Percentiles rank a stretch among this genome's conserved stretches.
Conservation (phyloP, 805 yeast genomes). For the Maudiozyma turicensis region DNA sequence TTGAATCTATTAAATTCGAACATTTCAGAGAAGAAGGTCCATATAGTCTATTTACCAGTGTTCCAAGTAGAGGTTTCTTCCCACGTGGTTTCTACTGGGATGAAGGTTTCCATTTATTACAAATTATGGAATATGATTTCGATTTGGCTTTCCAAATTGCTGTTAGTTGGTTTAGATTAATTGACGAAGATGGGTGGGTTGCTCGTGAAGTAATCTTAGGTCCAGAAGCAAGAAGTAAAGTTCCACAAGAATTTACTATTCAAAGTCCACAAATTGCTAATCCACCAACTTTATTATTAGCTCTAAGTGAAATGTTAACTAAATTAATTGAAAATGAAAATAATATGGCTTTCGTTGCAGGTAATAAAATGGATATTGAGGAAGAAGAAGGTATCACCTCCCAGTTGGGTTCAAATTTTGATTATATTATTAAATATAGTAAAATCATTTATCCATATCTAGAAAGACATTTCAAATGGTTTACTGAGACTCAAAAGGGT, state of each 20-base stretch:
- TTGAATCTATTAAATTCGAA: slow-evolving; percentile 40
- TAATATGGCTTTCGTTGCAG: slow-evolving; percentile 1
- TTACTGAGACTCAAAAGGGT: slow-evolving; percentile 72
- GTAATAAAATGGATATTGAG: slow-evolving; percentile 4
- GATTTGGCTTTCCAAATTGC: slow-evolving; percentile 73
- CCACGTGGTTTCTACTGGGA: slow-evolving; percentile 99
- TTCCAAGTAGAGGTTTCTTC: slow-evolving; percentile 88
- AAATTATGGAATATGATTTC: slow-evolving; percentile 71
- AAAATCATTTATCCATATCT: slow-evolving; percentile 64
- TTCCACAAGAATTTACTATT: slow-evolving; percentile 71
- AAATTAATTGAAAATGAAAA: slow-evolving; percentile 28
- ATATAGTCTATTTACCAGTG: slow-evolving; percentile 62
- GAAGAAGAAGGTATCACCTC: slow-evolving; percentile 16
- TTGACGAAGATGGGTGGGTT: slow-evolving; percentile 83
- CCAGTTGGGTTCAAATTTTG: slow-evolving; percentile 47
- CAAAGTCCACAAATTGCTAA: slow-evolving; percentile 89
- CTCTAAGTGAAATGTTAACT: slow-evolving; percentile 48
- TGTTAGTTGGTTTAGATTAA: slow-evolving; percentile 77
- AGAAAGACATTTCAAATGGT: slow-evolving; percentile 74
- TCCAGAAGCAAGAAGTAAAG: slow-evolving; percentile 78
- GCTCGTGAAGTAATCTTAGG: slow-evolving; percentile 94
- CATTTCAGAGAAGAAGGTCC: slow-evolving; percentile 67
- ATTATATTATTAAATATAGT: slow-evolving; percentile 50
- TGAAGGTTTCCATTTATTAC: slow-evolving; percentile 90
- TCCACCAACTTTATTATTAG: slow-evolving; percentile 87